These are phyloP conservation scores for Xylariales sp. DNA, from an alignment of 2,329 filamentous ascomycete species.

Conservation along the genomic window DNA sequence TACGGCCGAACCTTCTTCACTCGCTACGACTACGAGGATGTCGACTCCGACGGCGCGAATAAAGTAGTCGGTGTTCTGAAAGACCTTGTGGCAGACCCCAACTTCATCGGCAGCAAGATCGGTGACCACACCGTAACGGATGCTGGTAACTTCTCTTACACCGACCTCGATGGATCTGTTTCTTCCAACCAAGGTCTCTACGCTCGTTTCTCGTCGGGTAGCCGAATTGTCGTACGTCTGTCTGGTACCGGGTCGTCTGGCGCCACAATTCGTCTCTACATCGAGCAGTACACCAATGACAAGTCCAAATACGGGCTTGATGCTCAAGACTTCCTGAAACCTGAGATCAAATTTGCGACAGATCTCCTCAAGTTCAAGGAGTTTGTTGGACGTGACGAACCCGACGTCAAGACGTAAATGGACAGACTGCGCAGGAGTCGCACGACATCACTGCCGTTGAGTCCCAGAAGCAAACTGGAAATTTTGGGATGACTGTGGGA, in stretches of 20 bases:
- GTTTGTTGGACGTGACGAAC: slow-evolving; percentile 86
- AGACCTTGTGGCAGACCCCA: slow-evolving; percentile 67
- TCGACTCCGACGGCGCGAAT: slow-evolving; percentile 84
- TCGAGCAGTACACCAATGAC: slow-evolving; percentile 91
- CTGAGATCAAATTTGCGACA: slow-evolving; percentile 81
- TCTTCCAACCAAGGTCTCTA: slow-evolving; percentile 95
- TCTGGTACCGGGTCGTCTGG: slow-evolving; percentile 94
- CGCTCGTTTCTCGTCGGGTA: slow-evolving; percentile 89
- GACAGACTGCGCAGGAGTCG: no score
- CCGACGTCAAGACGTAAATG: slow-evolving; percentile 90
- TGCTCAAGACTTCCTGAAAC: slow-evolving; percentile 90
- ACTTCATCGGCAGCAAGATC: slow-evolving; percentile 79
- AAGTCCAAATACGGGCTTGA: slow-evolving; percentile 72
- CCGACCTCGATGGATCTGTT: slow-evolving; percentile 94
- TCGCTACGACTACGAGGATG: slow-evolving; percentile 96
- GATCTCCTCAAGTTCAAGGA: slow-evolving; percentile 89
- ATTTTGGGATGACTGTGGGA: no score
- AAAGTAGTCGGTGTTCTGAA: slow-evolving; percentile 82
- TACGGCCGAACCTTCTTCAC: slow-evolving; percentile 99
- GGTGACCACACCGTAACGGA: slow-evolving; percentile 76
- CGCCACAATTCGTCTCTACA: slow-evolving; percentile 93
- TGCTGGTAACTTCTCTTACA: slow-evolving; percentile 97
- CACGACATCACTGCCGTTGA: no score
- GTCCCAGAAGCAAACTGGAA: no score
- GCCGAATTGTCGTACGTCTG: slow-evolving; percentile 89